Percentiles rank a stretch among this genome's conserved stretches.
phyloP scores from a whole-genome alignment of 1,284 basidiomycete species.

The Cryptococcus depauperatus region DNA sequence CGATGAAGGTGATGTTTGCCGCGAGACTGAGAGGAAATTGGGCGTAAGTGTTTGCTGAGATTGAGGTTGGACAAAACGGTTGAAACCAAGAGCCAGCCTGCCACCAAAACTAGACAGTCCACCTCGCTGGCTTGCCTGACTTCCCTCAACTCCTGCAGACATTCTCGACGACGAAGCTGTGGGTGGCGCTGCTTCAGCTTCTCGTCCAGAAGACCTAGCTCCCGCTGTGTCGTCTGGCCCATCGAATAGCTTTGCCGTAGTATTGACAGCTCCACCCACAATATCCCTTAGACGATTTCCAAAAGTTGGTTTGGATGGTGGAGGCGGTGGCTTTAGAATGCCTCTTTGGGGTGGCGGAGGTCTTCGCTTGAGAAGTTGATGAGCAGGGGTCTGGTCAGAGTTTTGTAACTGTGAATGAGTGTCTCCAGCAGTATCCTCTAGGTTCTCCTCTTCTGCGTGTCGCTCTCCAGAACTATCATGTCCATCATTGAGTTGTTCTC shows the following conservation, averaged over 20 bases:
- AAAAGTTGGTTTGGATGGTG: slow-evolving; percentile 41
- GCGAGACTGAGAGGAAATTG: neutral
- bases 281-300: slow-evolving; percentile 41
- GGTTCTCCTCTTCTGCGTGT: too few relatives aligned
- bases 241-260: slow-evolving; percentile 4
- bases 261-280: slow-evolving; percentile 21
- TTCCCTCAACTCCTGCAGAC: neutral
- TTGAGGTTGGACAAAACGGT: slow-evolving; percentile 11
- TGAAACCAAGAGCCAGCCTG: slow-evolving; percentile 10
- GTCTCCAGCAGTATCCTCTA: too few relatives aligned
- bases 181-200: neutral
- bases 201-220: neutral
- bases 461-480: too few relatives aligned
- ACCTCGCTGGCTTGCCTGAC: slow-evolving; percentile 3
- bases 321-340: slow-evolving; percentile 44
- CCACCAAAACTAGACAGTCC: slow-evolving; percentile 12
- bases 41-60: neutral
- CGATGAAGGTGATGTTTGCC: neutral
- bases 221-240: neutral
- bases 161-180: slow-evolving; percentile 1
- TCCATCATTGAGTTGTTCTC: too few relatives aligned
- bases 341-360: slow-evolving; percentile 41
- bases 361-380: slow-evolving; percentile 27
- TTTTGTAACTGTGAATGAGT: too few relatives aligned
- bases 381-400: too few relatives aligned